Percentiles rank a stretch among this genome's conserved stretches.
Conservation (phyloP, 495 filamentous ascomycete genomes). For the Alectoria sarmentosa region DNA sequence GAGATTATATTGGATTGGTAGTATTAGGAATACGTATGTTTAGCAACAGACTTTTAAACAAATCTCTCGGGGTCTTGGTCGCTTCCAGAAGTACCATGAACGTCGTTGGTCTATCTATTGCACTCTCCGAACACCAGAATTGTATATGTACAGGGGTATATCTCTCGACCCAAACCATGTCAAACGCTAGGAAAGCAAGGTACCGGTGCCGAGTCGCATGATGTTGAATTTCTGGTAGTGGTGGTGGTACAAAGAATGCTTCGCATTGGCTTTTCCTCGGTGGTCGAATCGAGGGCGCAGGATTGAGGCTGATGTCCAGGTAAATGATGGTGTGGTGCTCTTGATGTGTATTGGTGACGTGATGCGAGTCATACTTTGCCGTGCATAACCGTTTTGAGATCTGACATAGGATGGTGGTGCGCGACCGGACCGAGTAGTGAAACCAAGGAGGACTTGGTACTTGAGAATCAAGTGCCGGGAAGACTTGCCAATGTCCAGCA, state of each 20-base stretch:
- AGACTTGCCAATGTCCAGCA: slow-evolving; percentile 14
- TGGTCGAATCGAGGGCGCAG: not conserved
- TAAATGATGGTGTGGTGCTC: slow-evolving; percentile 5
- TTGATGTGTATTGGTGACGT: slow-evolving; percentile 3
- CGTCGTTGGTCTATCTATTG: not conserved
- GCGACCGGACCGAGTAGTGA: not conserved
- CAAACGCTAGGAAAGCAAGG: not conserved
- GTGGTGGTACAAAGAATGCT: not conserved
- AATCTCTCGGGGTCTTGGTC: not conserved
- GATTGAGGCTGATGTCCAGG: not conserved
- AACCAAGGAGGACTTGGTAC: not conserved
- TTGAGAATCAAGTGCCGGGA: not conserved
- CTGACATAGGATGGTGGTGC: not conserved
- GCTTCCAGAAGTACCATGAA: not conserved
- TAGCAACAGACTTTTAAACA: not conserved
- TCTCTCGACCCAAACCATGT: not conserved
- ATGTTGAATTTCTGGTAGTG: too few relatives aligned
- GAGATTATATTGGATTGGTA: not conserved
- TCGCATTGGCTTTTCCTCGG: not conserved
- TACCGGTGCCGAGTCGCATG: not conserved
- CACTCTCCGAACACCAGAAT: not conserved
- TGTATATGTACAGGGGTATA: slow-evolving; percentile 2
- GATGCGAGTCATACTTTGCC: slow-evolving; percentile 11
- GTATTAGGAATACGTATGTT: not conserved
- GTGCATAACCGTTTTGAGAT: slow-evolving; percentile 11